Evolutionary conservation across 2,329 filamentous ascomycete species (phyloP), one percentile per base, ranked within the genome.

Genomic region (Pyricularia grisea): DNA sequence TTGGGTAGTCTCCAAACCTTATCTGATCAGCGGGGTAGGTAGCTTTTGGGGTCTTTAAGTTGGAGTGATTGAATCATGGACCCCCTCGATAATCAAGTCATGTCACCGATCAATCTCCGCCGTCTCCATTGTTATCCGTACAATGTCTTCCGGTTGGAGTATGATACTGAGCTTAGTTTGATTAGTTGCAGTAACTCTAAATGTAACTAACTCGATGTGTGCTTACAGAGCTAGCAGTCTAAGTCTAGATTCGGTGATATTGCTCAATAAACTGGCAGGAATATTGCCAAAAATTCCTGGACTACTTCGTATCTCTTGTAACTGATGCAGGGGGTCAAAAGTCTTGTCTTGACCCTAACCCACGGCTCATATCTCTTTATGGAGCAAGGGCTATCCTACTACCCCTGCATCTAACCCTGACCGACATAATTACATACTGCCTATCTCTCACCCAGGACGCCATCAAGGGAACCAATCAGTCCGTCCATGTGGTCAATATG

Each of bases 341-440:
- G 50, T 58, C 3, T 4, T 36, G 12, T 36, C 33, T 14, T 14
- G 33, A 36, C 33, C 33, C 33, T 36, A 36, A 36, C 33, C 33
- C 33, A 7, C 33, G 12, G 30, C 30, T 30, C 30, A 4, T 7
- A 3, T 4, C 7, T 30, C 30, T 30, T 7, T 7, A 30, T 30
- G 30, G 4, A 30, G 30, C 7, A 30, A 30, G 30, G 30, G 30
- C 3, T 36, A 36, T 10, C 33, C 33, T 14, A n/a, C n/a, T n/a
- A n/a, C n/a, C n/a, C n/a, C n/a, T n/a, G n/a, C n/a, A n/a, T n/a
- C 33, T 36, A 36, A 36, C 77, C 14, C 76, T 84, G 10, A 76
- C n/a, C n/a, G n/a, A n/a, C n/a, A n/a, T n/a, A n/a, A n/a, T n/a
- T n/a, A n/a, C n/a, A n/a, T n/a, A n/a, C n/a, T n/a, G n/a, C n/a